These are phyloP conservation scores for Bretziella fagacearum DNA, from an alignment of 2,329 filamentous ascomycete genomes.

Conservation along the genomic window DNA sequence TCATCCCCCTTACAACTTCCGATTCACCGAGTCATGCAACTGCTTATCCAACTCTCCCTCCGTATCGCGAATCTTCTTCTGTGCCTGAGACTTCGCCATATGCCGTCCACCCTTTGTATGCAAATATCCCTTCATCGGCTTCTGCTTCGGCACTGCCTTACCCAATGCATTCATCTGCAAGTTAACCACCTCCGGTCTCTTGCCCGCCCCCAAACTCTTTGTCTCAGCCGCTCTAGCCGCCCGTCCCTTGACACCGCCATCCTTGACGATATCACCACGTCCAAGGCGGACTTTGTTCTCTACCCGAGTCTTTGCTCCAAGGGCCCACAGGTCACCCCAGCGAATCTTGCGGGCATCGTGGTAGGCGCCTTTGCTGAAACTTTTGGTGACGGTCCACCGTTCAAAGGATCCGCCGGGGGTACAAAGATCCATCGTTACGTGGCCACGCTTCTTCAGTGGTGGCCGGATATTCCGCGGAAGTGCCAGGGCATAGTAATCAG, in stretches of 20 bases:
- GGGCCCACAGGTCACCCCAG: slow-evolving; percentile 92
- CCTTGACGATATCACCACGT: slow-evolving; percentile 22
- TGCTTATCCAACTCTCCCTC: slow-evolving; percentile 10
- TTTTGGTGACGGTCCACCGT: slow-evolving; percentile 81
- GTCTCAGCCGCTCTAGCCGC: slow-evolving; percentile 9
- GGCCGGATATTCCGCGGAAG: slow-evolving; percentile 65
- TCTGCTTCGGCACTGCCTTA: slow-evolving; percentile 14
- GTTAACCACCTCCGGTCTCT: slow-evolving; percentile 11
- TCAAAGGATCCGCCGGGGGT: slow-evolving; percentile 73
- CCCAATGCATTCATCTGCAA: slow-evolving; percentile 14
- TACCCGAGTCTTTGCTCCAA: slow-evolving; percentile 77
- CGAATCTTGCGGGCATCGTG: slow-evolving; percentile 76
- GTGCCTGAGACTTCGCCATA: slow-evolving; percentile 12
- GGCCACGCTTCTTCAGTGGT: slow-evolving; percentile 73
- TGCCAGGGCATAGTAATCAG: slow-evolving; percentile 40
- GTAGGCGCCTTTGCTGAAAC: slow-evolving; percentile 66
- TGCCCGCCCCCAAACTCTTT: not conserved
- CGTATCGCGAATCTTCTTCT: slow-evolving; percentile 5
- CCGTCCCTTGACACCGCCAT: slow-evolving; percentile 14
- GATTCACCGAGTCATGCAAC: slow-evolving; percentile 11
- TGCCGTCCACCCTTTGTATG: slow-evolving; percentile 14
- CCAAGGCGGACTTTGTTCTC: slow-evolving; percentile 44
- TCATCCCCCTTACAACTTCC: not conserved
- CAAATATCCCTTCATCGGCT: slow-evolving; percentile 14
- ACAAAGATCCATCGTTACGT: slow-evolving; percentile 81